Evolutionary conservation across 257 asterid species (phyloP).

Genomic region (Nicotiana attenuata): DNA sequence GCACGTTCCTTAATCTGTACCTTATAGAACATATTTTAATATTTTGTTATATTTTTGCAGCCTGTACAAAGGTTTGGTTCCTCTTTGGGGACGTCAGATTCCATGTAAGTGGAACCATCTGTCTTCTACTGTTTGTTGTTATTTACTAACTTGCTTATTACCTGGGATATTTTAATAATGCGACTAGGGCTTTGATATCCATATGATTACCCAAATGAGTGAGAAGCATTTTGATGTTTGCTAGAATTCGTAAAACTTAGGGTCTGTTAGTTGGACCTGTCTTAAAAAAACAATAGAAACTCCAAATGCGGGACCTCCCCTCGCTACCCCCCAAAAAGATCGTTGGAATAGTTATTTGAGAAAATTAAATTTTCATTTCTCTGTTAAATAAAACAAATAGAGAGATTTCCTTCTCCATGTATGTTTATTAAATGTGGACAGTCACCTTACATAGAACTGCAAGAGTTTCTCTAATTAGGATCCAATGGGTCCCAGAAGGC

Average conservation of each 20-base stretch:
- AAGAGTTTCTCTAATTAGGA: background rate
- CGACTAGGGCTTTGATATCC: background rate
- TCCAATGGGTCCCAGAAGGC: background rate
- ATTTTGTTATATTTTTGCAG: slow-evolving; percentile 32
- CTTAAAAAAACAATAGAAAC: background rate
- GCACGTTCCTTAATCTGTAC: background rate
- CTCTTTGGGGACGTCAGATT: slow-evolving; percentile 98
- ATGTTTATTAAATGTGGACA: background rate
- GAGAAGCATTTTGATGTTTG: background rate
- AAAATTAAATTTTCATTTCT: background rate
- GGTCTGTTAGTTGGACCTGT: background rate
- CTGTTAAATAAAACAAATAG: background rate
- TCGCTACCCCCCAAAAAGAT: background rate
- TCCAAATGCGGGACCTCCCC: background rate
- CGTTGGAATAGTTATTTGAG: background rate
- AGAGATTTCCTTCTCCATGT: background rate
- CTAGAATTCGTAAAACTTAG: background rate
- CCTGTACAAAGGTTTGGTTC: slow-evolving; percentile 82
- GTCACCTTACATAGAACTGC: background rate
- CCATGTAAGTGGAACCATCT: slow-evolving; percentile 60
- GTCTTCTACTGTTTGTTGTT: background rate
- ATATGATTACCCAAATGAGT: background rate
- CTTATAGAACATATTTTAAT: background rate
- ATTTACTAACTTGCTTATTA: background rate
- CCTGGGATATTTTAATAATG: background rate